Evolutionary conservation across 75 land plant genomes (phyloP), one percentile per base, ranked within the genome.

Genomic region (Adiantum capillusveneris): DNA sequence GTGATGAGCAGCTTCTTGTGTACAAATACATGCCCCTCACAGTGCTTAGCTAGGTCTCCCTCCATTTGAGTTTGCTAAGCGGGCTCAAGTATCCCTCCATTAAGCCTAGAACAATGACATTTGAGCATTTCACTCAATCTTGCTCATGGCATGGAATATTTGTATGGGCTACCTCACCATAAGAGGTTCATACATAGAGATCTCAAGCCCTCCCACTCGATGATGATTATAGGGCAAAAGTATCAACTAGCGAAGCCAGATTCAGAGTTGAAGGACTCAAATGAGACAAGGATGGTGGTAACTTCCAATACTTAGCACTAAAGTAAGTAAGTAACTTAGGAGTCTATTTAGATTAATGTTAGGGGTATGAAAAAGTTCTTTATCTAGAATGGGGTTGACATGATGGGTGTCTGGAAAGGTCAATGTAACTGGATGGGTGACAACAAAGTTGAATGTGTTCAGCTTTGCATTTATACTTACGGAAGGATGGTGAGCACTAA

Each of bases 251-350:
- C 84, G 25, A 78, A 81, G 44, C 83, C 81, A 43, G 88, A 80
- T 7, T 88, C 88, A 0, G 92, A 84, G 16, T 80, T 67, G 18
- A 79, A 79, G 24, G 55, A 45, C 28, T 84, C 92, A 3, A 31
- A 84, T 27, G 92, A 79, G 30, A 87, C 92, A 0, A 70, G 82
- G 43, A 66, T 87, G 0, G 92, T 88, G 20, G 92, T 88, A 19
- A 87, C 92, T 87, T 87, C 63, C 88, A 88, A 2, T 87, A 87
- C 61, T 72, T 85, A 29, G 88, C 88, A 16, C 88, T 85, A 18
- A 85, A 85, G 59, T 81, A 81, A 59, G 88, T 85, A 65, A 79
- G 88, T 79, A 85, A 49, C 11, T 14, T 11, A 13, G 42, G 13
- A 7, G 7, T 9, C 13, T 9, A 9, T 18, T 51, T 11, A 9